These are phyloP conservation scores for Hypsizygus marmoreus DNA, from an alignment of 768 basidiomycete species.

Conservation along the genomic window DNA sequence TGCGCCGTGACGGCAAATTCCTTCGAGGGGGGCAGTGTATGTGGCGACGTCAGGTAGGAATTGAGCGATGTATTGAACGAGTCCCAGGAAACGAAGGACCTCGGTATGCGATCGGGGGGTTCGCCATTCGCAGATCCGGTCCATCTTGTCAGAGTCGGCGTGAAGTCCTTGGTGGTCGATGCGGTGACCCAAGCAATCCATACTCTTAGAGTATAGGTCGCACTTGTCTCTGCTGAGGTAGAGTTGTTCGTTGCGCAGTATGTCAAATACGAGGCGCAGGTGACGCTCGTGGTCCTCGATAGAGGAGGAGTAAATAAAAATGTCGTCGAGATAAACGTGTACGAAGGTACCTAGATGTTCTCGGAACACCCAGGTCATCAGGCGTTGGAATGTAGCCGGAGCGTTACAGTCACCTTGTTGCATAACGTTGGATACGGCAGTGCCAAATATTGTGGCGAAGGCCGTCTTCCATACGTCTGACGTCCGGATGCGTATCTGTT, in stretches of 20 bases:
- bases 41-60: slow-evolving; percentile 31
- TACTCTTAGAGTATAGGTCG: slow-evolving; percentile 12
- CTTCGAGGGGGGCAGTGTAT: slow-evolving; percentile 24
- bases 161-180: slow-evolving; percentile 31
- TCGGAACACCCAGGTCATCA: slow-evolving; percentile 43
- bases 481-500: slow-evolving; percentile 44
- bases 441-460: slow-evolving; percentile 38
- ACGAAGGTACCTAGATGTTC: slow-evolving; percentile 38
- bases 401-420: slow-evolving; percentile 50
- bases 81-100: slow-evolving; percentile 34
- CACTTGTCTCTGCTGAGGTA: not conserved
- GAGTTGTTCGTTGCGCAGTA: not conserved
- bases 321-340: slow-evolving; percentile 47
- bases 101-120: slow-evolving; percentile 21
- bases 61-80: slow-evolving; percentile 31
- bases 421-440: slow-evolving; percentile 39
- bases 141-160: slow-evolving; percentile 30
- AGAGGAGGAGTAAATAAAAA: slow-evolving; percentile 26
- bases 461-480: slow-evolving; percentile 34
- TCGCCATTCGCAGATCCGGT: slow-evolving; percentile 2
- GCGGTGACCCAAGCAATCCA: slow-evolving; percentile 32
- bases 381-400: slow-evolving; percentile 43
- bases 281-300: slow-evolving; percentile 3
- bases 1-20: slow-evolving; percentile 22
- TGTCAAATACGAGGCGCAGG: not conserved